Evolutionary conservation across 345 rosid genomes (phyloP).

Genomic region (Sisymbrium irio): DNA sequence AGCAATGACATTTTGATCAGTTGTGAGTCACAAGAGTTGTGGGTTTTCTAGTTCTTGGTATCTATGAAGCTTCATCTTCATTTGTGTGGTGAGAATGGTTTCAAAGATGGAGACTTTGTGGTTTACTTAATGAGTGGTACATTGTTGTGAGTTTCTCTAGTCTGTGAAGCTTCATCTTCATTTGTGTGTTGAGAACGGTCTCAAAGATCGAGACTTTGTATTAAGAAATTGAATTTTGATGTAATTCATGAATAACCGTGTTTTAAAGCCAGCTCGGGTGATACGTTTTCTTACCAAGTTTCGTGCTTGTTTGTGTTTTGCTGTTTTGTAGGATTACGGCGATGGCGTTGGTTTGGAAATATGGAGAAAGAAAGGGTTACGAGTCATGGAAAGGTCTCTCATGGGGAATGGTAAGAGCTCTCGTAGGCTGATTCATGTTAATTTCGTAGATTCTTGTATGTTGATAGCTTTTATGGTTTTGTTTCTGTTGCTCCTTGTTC

Average conservation of each 20-base stretch:
- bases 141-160: background rate
- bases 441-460: background rate
- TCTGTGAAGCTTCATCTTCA: background rate
- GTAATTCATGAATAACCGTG: background rate
- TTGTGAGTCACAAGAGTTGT: background rate
- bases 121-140: too few species aligned
- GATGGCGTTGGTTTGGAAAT: conserved; percentile 93
- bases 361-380: conserved; percentile 81
- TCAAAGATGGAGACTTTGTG: conserved; percentile 6
- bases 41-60: background rate
- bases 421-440: too few species aligned
- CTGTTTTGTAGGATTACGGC: conserved; percentile 64
- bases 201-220: conserved; percentile 5
- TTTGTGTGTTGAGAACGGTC: background rate
- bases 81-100: background rate
- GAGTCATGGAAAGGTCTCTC: conserved; percentile 97
- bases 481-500: conserved; percentile 21
- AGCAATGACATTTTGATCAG: background rate
- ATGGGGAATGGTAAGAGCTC: conserved; percentile 86
- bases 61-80: background rate
- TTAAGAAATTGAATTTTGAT: background rate
- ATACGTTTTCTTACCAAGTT: background rate
- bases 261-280: background rate
- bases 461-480: conserved; percentile 39
- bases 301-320: background rate